These are phyloP conservation scores for Castanopsis chinensis DNA, from an alignment of 306 rosid species.

Conservation along the genomic window DNA sequence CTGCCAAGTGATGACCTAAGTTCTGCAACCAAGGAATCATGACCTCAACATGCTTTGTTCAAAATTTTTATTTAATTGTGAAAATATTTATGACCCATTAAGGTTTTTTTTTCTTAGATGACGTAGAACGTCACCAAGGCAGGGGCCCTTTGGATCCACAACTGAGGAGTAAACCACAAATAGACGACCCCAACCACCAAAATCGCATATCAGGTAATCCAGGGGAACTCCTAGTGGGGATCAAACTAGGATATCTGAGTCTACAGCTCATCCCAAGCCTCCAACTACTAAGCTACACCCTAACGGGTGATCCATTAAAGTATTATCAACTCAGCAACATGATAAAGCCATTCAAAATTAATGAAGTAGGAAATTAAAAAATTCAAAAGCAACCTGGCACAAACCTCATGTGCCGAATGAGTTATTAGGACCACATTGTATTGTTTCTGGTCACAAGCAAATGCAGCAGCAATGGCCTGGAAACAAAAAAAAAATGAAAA, in stretches of 20 bases:
- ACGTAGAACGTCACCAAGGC: no score
- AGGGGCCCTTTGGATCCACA: no score
- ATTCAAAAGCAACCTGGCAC: constrained; percentile 4
- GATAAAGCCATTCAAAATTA: neutral
- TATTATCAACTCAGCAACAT: neutral
- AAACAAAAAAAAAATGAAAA: neutral
- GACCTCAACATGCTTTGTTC: neutral
- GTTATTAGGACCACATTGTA: constrained; percentile 57
- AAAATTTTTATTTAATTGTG: constrained; percentile 1
- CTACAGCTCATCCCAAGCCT: no score
- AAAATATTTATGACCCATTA: neutral
- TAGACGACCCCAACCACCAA: no score
- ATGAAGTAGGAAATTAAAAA: constrained; percentile 3
- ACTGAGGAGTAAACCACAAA: no score
- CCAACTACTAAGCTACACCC: no score
- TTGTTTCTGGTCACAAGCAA: constrained; percentile 61
- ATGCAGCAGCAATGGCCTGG: constrained; percentile 81
- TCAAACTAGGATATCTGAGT: no score
- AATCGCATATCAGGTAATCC: no score
- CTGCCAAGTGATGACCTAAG: constrained; percentile 52
- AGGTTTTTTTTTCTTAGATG: no score
- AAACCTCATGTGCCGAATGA: constrained; percentile 69
- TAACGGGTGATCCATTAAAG: no score
- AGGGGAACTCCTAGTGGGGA: no score
- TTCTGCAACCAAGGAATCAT: constrained; percentile 41